Evolutionary conservation across 176 grass and related monocot genomes (phyloP).

Genomic region (Eleusine coracana): DNA sequence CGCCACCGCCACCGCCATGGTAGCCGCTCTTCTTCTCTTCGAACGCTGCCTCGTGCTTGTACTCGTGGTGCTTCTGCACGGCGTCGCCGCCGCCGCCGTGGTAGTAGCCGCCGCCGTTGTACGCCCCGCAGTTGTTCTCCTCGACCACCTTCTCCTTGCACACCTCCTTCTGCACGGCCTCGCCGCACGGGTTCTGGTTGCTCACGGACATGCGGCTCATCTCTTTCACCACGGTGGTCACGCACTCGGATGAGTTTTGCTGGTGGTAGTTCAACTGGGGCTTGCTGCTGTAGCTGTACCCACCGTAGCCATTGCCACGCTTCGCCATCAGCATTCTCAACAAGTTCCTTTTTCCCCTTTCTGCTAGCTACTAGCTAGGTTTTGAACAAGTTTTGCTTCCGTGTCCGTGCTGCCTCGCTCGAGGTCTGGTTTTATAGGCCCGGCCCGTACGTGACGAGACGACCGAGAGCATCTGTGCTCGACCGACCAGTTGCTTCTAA

Average conservation of each 20-base stretch:
- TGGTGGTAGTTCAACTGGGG: constrained; percentile 41
- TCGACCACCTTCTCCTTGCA: constrained; percentile 11
- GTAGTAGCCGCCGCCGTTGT: background rate
- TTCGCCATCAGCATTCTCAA: no score
- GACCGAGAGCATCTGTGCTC: background rate
- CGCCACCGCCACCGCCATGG: background rate
- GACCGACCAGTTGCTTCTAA: background rate
- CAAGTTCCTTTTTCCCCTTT: no score
- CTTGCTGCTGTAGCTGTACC: constrained; percentile 26
- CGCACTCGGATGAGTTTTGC: constrained; percentile 14
- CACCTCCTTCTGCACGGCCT: constrained; percentile 3
- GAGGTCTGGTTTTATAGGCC: constrained; percentile 7
- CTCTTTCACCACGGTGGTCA: constrained; percentile 48
- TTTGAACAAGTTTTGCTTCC: no score
- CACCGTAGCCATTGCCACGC: no score
- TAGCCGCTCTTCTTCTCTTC: background rate
- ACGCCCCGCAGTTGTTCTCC: background rate
- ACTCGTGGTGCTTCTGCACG: background rate
- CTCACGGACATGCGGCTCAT: constrained; percentile 37
- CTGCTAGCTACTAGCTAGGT: no score
- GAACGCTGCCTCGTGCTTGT: background rate
- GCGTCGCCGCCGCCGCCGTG: background rate
- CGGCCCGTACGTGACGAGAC: background rate
- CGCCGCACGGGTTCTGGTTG: constrained; percentile 6
- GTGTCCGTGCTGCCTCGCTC: background rate